These are phyloP conservation scores for Talaromyces piceae DNA, from an alignment of 2,329 filamentous ascomycete species.

Conservation along the genomic window DNA sequence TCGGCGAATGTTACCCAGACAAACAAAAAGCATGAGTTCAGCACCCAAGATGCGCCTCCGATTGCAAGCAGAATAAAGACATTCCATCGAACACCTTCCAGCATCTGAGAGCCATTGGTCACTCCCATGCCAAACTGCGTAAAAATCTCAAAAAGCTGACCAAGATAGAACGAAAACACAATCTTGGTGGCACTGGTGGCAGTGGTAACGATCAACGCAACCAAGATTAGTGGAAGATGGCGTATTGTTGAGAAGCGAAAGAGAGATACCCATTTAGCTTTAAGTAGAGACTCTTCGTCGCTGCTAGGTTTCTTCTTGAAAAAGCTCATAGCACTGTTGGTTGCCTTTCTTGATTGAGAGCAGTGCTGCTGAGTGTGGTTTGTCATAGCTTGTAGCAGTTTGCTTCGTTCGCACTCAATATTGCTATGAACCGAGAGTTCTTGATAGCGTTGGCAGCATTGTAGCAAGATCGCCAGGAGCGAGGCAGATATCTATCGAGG, in stretches of 20 bases:
- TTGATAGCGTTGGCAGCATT: not conserved
- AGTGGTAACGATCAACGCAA: constrained; percentile 51
- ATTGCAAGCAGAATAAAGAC: constrained; percentile 57
- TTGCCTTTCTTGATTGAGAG: not conserved
- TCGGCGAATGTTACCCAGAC: constrained; percentile 76
- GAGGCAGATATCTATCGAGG: not conserved
- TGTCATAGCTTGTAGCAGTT: not conserved
- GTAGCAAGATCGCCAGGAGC: not conserved
- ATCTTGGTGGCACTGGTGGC: constrained; percentile 58
- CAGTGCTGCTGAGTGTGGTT: not conserved
- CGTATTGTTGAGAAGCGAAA: constrained; percentile 64
- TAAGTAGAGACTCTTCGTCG: not conserved
- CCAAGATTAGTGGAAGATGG: constrained; percentile 49
- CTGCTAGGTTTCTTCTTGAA: not conserved
- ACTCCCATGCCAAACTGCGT: constrained; percentile 55
- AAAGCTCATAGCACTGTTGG: not conserved
- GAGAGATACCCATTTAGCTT: constrained; percentile 47
- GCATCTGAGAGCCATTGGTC: constrained; percentile 44
- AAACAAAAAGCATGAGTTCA: constrained; percentile 59
- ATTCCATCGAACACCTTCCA: constrained; percentile 51
- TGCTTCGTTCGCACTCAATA: not conserved
- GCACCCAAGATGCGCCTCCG: constrained; percentile 58
- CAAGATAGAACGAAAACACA: constrained; percentile 61
- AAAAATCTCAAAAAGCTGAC: constrained; percentile 66
- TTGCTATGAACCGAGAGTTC: not conserved